Base-by-base conservation (phyloP, 2,329 filamentous ascomycete genomes). In the Hymenoscyphus salicellus region DNA sequence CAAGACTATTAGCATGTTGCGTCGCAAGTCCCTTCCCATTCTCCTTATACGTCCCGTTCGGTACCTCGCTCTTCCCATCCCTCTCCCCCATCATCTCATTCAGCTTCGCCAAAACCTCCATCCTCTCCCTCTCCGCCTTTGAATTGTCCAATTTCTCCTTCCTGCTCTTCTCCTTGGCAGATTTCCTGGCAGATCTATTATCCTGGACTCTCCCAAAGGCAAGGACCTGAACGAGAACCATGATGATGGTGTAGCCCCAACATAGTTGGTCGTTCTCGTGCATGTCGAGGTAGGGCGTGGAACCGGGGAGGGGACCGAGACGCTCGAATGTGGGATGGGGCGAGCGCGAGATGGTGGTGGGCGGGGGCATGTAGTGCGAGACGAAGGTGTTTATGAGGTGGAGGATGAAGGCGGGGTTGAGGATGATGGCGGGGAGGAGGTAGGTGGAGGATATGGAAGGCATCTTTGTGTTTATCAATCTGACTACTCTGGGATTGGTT, bases 391-490 rank as follows among this genome's bases (percentile, higher is more conserved):
- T 79, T 58, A 78, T 72, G 57, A 76, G 69, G 62, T 78, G 77
- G 33, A 79, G 73, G 61, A 79, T 68, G 62, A 79, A 71, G 46
- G 77, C 71, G 3, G 77, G 77, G 63, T 79, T 79, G 65, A 78
- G 74, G 32, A 79, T 66, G 65, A 79, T 73, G 36, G 75, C 75
- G 26, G 76, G 75, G 30, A 77, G 61, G 36, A 77, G 66, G 66
- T 78, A 76, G 60, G 58, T 68, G 5, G 70, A 62, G 26, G 68
- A 69, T 23, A 75, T 63, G 46, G 69, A 67, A 36, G 70, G 67
- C 72, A 75, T 75, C 33, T 61, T 52, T 30, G 28, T 30, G 28
- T 30, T 30, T 73, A 65, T 55, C 23, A 26, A 57, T 17, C 20
- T 62, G 57, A 16, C n/a, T 16, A 49, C 23, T 63, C 57, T 56